Evolutionary conservation across 2,329 filamentous ascomycete species (phyloP).

Genomic region (Alternaria sp.): DNA sequence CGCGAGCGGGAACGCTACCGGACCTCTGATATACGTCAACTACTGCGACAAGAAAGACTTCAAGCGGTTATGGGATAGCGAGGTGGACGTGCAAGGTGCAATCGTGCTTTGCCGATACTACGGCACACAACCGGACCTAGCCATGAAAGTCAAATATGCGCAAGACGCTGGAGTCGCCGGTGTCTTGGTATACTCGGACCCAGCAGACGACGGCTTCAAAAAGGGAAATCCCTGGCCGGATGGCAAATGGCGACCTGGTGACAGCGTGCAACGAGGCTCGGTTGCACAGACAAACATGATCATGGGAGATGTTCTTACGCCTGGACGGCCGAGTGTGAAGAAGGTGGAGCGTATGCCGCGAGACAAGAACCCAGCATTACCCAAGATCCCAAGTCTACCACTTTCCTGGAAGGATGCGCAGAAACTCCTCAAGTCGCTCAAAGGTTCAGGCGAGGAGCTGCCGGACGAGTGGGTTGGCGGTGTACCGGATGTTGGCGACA

Average conservation of each 20-base stretch:
- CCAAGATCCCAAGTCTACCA: conserved; percentile 88
- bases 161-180: conserved; percentile 86
- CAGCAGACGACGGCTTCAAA: conserved; percentile 81
- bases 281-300: conserved; percentile 86
- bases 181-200: conserved; percentile 93
- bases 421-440: conserved; percentile 76
- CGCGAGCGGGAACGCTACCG: conserved; percentile 83
- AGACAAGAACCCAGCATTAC: conserved; percentile 75
- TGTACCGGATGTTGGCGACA: conserved; percentile 72
- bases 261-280: conserved; percentile 82
- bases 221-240: conserved; percentile 77
- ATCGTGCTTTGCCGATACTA: conserved; percentile 86
- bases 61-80: conserved; percentile 72
- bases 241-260: conserved; percentile 80
- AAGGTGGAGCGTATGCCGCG: conserved; percentile 72
- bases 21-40: conserved; percentile 90
- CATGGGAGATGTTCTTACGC: conserved; percentile 89
- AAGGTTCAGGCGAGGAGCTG: conserved; percentile 76
- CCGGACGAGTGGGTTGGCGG: conserved; percentile 78
- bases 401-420: conserved; percentile 91
- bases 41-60: conserved; percentile 90
- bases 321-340: conserved; percentile 79
- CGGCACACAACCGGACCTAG: conserved; percentile 75
- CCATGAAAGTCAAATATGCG: conserved; percentile 88
- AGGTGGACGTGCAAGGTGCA: conserved; percentile 77